Evolutionary conservation across 805 yeast species (phyloP).

Genomic region (Nakazawaea ernobii): DNA sequence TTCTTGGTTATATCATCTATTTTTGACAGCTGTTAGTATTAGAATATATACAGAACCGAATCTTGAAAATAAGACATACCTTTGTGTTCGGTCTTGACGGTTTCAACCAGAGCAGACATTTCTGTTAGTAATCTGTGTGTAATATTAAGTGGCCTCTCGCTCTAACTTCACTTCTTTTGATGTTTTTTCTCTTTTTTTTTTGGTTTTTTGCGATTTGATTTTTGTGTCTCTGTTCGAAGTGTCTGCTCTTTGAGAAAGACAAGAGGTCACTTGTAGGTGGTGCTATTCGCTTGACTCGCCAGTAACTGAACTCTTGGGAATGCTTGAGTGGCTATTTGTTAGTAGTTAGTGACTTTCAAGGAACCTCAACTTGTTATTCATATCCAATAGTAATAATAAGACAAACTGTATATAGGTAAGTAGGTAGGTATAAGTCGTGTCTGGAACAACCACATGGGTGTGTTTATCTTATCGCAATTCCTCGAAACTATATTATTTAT

Average conservation of each 20-base stretch:
- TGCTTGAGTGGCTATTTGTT: too few species aligned
- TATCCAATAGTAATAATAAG: too few species aligned
- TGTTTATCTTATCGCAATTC: neutral
- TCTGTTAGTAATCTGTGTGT: neutral
- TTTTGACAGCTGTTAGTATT: neutral
- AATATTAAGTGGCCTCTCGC: too few species aligned
- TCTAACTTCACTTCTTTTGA: too few species aligned
- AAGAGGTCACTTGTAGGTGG: too few species aligned
- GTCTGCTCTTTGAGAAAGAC: too few species aligned
- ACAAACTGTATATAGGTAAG: too few species aligned
- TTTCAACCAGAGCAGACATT: neutral
- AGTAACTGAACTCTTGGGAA: too few species aligned
- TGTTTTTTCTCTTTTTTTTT: neutral
- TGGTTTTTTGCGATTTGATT: neutral
- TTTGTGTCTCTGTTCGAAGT: neutral
- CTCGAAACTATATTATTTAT: neutral
- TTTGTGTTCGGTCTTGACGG: neutral
- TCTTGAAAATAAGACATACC: neutral
- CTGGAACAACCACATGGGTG: neutral
- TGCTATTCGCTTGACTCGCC: too few species aligned
- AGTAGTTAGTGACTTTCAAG: too few species aligned
- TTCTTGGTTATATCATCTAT: constrained; percentile 16
- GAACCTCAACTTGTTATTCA: too few species aligned
- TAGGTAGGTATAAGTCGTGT: neutral
- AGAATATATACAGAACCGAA: neutral